Evolutionary conservation across 2,329 filamentous ascomycete species (phyloP).

Genomic region (Gliomastix tumulicola): DNA sequence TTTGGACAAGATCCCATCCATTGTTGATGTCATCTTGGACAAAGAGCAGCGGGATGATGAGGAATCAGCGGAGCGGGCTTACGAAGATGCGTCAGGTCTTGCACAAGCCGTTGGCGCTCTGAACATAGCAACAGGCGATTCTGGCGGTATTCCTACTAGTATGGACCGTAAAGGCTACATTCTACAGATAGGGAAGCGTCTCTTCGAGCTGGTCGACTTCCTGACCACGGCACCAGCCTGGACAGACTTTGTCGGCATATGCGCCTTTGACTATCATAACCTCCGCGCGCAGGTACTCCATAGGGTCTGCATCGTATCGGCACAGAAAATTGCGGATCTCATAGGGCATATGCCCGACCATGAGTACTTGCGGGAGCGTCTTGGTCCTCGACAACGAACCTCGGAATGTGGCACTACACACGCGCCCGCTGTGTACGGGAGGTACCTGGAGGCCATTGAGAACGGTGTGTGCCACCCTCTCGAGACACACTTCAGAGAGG

Average conservation of each 20-base stretch:
- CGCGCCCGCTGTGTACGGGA: not conserved
- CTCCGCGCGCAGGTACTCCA: not conserved
- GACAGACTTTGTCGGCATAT: not conserved
- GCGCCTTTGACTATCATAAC: slow-evolving; percentile 1
- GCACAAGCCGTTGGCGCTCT: not conserved
- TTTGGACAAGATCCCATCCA: not conserved
- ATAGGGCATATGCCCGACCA: not conserved
- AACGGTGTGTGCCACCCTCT: not conserved
- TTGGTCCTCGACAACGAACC: not conserved
- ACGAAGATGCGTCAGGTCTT: not conserved
- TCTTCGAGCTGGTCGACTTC: not conserved
- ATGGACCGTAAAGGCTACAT: not conserved
- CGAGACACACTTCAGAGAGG: not conserved
- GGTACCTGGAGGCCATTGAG: not conserved
- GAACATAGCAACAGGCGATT: not conserved
- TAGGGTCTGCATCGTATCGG: not conserved
- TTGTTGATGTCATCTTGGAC: not conserved
- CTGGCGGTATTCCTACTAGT: not conserved
- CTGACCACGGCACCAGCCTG: not conserved
- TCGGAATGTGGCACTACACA: not conserved
- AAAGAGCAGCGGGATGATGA: not conserved
- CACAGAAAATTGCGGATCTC: not conserved
- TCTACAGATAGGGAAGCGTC: not conserved
- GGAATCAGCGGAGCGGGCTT: not conserved
- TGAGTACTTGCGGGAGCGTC: not conserved